Evolutionary conservation across 1,139 yeast species (phyloP).

Genomic region (Yamadazyma dendronema): DNA sequence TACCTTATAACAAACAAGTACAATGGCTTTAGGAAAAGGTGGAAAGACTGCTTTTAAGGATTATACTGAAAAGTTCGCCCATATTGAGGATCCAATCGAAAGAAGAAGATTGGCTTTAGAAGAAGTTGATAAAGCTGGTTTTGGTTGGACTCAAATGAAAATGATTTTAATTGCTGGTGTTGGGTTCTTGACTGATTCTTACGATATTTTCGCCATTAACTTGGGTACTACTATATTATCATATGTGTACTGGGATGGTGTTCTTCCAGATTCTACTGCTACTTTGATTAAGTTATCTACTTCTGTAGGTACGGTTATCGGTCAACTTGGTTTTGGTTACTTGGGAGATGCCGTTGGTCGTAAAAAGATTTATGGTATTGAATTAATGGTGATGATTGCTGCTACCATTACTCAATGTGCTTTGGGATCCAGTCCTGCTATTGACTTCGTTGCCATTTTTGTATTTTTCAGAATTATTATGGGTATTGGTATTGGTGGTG

Average conservation of each 20-base stretch:
- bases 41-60: constrained; percentile 93
- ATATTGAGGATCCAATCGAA: constrained; percentile 82
- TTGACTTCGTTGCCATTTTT: constrained; percentile 69
- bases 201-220: constrained; percentile 87
- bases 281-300: constrained; percentile 84
- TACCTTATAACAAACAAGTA: background rate
- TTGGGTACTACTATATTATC: constrained; percentile 74
- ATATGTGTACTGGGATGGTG: constrained; percentile 66
- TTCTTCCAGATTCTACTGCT: constrained; percentile 63
- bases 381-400: constrained; percentile 76
- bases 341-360: constrained; percentile 86
- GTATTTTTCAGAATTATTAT: constrained; percentile 75
- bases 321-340: constrained; percentile 85
- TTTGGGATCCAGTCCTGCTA: constrained; percentile 65
- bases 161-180: constrained; percentile 92
- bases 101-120: constrained; percentile 88
- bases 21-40: constrained; percentile 43
- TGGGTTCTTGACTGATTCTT: constrained; percentile 90
- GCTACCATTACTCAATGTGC: constrained; percentile 79
- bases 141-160: constrained; percentile 87
- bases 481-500: constrained; percentile 99
- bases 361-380: constrained; percentile 83
- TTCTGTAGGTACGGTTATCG: constrained; percentile 91
- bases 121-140: constrained; percentile 79
- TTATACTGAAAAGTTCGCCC: constrained; percentile 77